Evolutionary conservation across 1,139 yeast species (phyloP).

Genomic region (Zygoascus meyerae): DNA sequence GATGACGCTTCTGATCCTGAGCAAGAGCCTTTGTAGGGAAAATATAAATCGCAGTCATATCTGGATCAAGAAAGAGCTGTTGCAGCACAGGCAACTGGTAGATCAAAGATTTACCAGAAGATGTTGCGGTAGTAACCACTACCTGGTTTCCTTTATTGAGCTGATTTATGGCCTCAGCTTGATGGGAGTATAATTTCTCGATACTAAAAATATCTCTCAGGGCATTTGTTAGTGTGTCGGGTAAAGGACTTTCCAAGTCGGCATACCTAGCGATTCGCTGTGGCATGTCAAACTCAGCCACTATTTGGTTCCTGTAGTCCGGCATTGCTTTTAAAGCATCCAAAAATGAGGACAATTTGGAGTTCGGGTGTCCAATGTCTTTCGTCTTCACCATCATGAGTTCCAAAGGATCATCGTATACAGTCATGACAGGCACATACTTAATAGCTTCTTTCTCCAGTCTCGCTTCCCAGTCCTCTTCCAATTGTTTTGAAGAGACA

Average conservation of each 20-base stretch:
- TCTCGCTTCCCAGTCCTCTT: slow-evolving; percentile 25
- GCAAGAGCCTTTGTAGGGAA: slow-evolving; percentile 97
- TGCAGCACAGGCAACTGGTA: slow-evolving; percentile 80
- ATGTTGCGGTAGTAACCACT: slow-evolving; percentile 85
- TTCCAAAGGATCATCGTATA: slow-evolving; percentile 21
- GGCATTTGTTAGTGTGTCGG: slow-evolving; percentile 45
- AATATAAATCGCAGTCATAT: slow-evolving; percentile 73
- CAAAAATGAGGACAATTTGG: slow-evolving; percentile 44
- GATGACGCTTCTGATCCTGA: slow-evolving; percentile 85
- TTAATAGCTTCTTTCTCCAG: slow-evolving; percentile 34
- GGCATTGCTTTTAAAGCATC: slow-evolving; percentile 36
- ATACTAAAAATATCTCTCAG: slow-evolving; percentile 42
- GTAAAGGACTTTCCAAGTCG: slow-evolving; percentile 37
- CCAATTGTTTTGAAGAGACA: neutral
- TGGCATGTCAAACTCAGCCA: slow-evolving; percentile 40
- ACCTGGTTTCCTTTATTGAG: slow-evolving; percentile 50
- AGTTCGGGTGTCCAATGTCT: slow-evolving; percentile 13
- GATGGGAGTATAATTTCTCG: slow-evolving; percentile 66
- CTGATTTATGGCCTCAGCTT: slow-evolving; percentile 65
- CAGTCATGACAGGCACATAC: slow-evolving; percentile 40
- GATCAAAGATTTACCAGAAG: slow-evolving; percentile 90
- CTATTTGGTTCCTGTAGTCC: slow-evolving; percentile 56
- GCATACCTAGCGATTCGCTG: slow-evolving; percentile 44
- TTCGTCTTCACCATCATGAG: slow-evolving; percentile 9
- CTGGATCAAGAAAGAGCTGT: slow-evolving; percentile 43